A percentile compares a stretch with the other conserved stretches of the same genome.
phyloP scores from a whole-genome alignment of 768 basidiomycete species.

The Xerocomellus amylosporus region DNA sequence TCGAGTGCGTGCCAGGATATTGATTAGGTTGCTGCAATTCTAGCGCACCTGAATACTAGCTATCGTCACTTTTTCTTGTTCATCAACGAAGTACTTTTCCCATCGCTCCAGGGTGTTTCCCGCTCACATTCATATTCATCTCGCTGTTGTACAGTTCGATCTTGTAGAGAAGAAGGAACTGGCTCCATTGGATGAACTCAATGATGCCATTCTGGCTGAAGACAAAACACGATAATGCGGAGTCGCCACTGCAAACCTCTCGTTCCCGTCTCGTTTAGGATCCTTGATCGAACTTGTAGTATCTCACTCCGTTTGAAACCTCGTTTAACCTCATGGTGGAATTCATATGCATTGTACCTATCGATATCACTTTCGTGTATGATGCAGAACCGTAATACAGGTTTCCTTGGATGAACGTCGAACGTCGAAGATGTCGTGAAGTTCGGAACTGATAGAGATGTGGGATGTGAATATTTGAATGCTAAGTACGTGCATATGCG shows the following conservation, averaged over 20 bases:
- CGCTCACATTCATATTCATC: slow-evolving; percentile 7
- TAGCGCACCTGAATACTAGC: slow-evolving; percentile 97
- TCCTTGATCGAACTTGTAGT: background rate
- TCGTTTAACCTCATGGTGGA: background rate
- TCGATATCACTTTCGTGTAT: slow-evolving; percentile 13
- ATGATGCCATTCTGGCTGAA: slow-evolving; percentile 79
- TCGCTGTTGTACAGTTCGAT: slow-evolving; percentile 59
- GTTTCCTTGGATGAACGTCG: slow-evolving; percentile 3
- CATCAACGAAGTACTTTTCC: slow-evolving; percentile 78
- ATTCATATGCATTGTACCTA: slow-evolving; percentile 6
- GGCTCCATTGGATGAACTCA: slow-evolving; percentile 91
- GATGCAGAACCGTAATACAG: slow-evolving; percentile 10
- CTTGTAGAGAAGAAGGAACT: slow-evolving; percentile 96
- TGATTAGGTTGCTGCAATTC: background rate
- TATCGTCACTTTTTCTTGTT: slow-evolving; percentile 98
- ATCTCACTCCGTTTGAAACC: background rate
- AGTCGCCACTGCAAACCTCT: background rate
- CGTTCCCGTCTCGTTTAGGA: background rate
- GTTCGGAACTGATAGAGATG: background rate
- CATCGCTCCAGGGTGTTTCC: background rate
- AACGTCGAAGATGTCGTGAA: background rate
- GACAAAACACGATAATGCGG: slow-evolving; percentile 38
- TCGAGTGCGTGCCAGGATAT: background rate
- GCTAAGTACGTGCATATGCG: slow-evolving; percentile 1
- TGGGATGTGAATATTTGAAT: background rate